Percentiles rank a stretch among this genome's conserved stretches.
Evolutionary conservation across 805 yeast genomes (phyloP).

Genomic region (Ogataea dorogensis): DNA sequence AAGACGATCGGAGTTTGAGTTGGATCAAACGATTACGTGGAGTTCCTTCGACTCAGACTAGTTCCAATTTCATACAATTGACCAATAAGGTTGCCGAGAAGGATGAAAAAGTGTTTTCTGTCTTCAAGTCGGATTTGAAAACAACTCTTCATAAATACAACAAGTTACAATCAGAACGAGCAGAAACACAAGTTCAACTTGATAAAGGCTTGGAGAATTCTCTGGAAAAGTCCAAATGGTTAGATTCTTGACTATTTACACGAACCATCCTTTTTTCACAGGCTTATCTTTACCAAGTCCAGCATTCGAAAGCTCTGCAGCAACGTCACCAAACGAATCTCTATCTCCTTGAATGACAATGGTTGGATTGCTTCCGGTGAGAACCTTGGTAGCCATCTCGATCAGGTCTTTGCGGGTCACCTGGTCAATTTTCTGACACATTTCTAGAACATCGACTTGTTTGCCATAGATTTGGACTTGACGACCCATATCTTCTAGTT

Average conservation of each 20-base stretch:
- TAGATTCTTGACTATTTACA: slow-evolving; percentile 15
- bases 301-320: slow-evolving; percentile 57
- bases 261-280: slow-evolving; percentile 25
- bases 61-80: slow-evolving; percentile 7
- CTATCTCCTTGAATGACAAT: slow-evolving; percentile 87
- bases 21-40: slow-evolving; percentile 20
- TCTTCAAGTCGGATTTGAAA: slow-evolving; percentile 19
- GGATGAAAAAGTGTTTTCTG: slow-evolving; percentile 17
- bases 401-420: slow-evolving; percentile 68
- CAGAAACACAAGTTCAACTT: slow-evolving; percentile 3
- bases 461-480: slow-evolving; percentile 84
- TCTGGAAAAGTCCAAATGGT: slow-evolving; percentile 17
- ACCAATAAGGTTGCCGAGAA: slow-evolving; percentile 15
- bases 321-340: slow-evolving; percentile 82
- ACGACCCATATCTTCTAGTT: slow-evolving; percentile 91
- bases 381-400: slow-evolving; percentile 69
- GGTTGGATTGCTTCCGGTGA: slow-evolving; percentile 78
- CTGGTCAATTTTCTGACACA: slow-evolving; percentile 72
- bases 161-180: slow-evolving; percentile 5
- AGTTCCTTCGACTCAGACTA: slow-evolving; percentile 11
- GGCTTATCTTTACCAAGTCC: slow-evolving; percentile 58
- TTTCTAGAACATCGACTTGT: slow-evolving; percentile 71
- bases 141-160: slow-evolving; percentile 16
- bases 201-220: slow-evolving; percentile 6
- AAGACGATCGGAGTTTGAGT: not conserved